Conservation (phyloP, 2,329 filamentous ascomycete genomes). For the Trichocomaceae sp. region DNA sequence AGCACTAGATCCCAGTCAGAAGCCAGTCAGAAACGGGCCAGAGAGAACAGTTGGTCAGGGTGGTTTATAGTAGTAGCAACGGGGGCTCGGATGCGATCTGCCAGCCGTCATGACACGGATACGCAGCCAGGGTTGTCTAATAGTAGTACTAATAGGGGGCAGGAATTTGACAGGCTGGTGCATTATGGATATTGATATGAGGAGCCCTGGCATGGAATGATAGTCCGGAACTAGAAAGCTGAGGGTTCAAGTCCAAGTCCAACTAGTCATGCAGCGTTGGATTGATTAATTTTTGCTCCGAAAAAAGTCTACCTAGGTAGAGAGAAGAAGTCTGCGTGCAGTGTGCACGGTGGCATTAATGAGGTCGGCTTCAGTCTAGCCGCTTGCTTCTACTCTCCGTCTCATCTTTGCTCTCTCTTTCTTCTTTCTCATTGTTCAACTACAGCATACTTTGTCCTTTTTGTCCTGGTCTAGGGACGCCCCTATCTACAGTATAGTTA, state of each 20-base stretch:
- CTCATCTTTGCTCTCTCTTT: background rate
- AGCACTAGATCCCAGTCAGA: background rate
- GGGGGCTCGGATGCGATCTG: constrained; percentile 5
- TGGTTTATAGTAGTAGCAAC: constrained; percentile 3
- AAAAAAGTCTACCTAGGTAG: background rate
- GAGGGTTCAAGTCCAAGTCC: too few relatives aligned
- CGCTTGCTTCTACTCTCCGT: too few relatives aligned
- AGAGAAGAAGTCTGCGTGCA: too few relatives aligned
- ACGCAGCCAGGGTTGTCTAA: constrained; percentile 2
- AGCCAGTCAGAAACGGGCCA: background rate
- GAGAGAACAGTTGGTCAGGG: background rate
- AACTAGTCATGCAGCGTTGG: background rate
- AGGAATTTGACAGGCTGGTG: background rate
- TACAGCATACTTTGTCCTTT: too few relatives aligned
- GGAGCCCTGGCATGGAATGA: background rate
- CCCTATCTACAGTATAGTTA: background rate
- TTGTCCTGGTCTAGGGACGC: too few relatives aligned
- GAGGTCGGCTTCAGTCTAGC: background rate
- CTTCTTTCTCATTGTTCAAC: background rate
- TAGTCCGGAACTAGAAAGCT: background rate
- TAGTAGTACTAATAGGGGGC: too few relatives aligned
- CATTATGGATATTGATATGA: background rate
- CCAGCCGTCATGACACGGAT: background rate
- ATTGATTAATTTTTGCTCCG: background rate
- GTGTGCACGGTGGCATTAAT: background rate